Evolutionary conservation across 2,329 filamentous ascomycete genomes (phyloP).

Genomic region (Neonectria ditissima): DNA sequence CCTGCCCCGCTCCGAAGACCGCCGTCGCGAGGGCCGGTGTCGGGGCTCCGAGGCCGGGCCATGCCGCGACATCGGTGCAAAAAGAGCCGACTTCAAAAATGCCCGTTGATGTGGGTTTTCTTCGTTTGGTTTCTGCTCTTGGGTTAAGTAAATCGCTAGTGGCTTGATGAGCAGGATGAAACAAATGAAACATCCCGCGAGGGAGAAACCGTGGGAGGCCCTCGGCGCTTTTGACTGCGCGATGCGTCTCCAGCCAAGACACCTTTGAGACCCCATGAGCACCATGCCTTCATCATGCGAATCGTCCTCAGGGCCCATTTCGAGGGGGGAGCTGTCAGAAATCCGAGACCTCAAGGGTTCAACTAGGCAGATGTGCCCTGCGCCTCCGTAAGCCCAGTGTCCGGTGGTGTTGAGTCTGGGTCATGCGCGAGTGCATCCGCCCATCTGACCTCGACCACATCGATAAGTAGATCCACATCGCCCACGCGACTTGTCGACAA

Average conservation of each 20-base stretch:
- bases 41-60: conserved; percentile 34
- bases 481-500: conserved; percentile 36
- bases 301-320: conserved; percentile 21
- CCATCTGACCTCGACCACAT: conserved; percentile 37
- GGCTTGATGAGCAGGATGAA: background rate
- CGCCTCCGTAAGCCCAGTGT: conserved; percentile 33
- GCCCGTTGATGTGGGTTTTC: background rate
- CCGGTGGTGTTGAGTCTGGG: conserved; percentile 26
- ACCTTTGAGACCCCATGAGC: conserved; percentile 35
- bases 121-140: background rate
- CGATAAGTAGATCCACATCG: conserved; percentile 15
- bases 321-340: conserved; percentile 23
- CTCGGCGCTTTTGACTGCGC: conserved; percentile 35
- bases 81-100: background rate
- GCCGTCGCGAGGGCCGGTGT: conserved; percentile 30
- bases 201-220: conserved; percentile 1
- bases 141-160: background rate
- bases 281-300: conserved; percentile 38
- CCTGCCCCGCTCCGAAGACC: conserved; percentile 38
- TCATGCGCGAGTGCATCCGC: conserved; percentile 38
- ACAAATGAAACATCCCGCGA: background rate
- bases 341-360: conserved; percentile 27
- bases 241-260: conserved; percentile 8
- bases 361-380: conserved; percentile 41
- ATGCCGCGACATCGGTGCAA: conserved; percentile 35